phyloP scores from a whole-genome alignment of 805 yeast genomes.

The Danielia oregonensis region DNA sequence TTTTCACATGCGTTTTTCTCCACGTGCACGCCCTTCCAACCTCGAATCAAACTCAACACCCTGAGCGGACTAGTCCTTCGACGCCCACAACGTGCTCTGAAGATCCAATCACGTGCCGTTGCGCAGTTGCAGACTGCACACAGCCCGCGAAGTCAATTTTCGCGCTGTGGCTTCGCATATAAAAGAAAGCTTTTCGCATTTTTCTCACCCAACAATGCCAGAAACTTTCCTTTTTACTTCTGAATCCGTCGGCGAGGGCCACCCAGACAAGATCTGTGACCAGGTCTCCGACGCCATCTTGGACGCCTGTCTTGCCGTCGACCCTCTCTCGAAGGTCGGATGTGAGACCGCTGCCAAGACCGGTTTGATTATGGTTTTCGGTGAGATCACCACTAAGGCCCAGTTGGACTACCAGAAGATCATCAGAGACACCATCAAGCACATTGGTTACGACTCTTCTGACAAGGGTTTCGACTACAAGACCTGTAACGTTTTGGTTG shows the following conservation, averaged over 20 bases:
- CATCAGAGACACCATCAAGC: conserved; percentile 96
- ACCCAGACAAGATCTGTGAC: conserved; percentile 96
- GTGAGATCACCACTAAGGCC: conserved; percentile 98
- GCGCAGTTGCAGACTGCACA: conserved; percentile 1
- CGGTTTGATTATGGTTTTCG: conserved; percentile 99
- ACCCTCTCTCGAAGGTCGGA: conserved; percentile 97
- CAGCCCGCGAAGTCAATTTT: neutral
- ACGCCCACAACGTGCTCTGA: too few species aligned
- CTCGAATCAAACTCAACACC: neutral
- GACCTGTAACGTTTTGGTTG: conserved; percentile 98
- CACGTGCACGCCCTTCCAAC: neutral
- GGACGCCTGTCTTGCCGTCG: conserved; percentile 94
- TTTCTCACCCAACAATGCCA: conserved; percentile 11
- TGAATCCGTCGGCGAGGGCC: conserved; percentile 92
- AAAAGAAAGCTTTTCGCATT: neutral
- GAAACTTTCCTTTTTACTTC: conserved; percentile 66
- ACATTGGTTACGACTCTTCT: conserved; percentile 95
- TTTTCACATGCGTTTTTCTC: neutral
- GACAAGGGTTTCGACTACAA: conserved; percentile 98
- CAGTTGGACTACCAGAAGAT: conserved; percentile 93
- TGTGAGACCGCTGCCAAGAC: conserved; percentile 99
- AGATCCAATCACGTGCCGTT: conserved; percentile 2
- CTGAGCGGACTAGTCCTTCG: too few species aligned
- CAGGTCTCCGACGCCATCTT: conserved; percentile 98
- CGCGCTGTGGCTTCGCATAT: neutral